A percentile compares a stretch with the other conserved stretches of the same genome.
These are phyloP conservation scores for Tilletia walkeri DNA, from an alignment of 1,284 basidiomycete genomes.

Conservation along the genomic window DNA sequence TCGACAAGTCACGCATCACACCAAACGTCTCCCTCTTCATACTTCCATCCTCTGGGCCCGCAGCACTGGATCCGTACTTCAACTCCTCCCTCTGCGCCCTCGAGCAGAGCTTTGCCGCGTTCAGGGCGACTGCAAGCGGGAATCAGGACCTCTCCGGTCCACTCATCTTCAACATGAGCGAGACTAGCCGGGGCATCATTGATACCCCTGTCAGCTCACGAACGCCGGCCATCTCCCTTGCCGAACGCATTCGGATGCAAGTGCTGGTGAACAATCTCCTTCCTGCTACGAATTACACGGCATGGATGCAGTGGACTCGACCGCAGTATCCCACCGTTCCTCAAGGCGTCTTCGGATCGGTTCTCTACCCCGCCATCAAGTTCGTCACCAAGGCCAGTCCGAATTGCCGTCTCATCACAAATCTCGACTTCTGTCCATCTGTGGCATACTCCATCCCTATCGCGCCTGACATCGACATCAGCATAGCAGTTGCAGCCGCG, in stretches of 20 bases:
- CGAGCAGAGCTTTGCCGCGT: slow-evolving; percentile 29
- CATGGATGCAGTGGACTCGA: slow-evolving; percentile 52
- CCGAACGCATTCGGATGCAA: slow-evolving; percentile 27
- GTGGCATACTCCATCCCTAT: slow-evolving; percentile 58
- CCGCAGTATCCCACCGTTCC: slow-evolving; percentile 8
- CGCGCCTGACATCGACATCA: slow-evolving; percentile 42
- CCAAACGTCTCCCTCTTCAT: slow-evolving; percentile 47
- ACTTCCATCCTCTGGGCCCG: slow-evolving; percentile 37
- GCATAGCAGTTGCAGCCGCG: slow-evolving; percentile 47
- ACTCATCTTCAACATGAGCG: slow-evolving; percentile 29
- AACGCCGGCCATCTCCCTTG: slow-evolving; percentile 23
- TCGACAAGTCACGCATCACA: slow-evolving; percentile 11
- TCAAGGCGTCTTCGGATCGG: slow-evolving; percentile 22
- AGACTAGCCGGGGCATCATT: slow-evolving; percentile 36
- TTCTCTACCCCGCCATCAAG: slow-evolving; percentile 47
- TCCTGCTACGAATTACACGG: slow-evolving; percentile 54
- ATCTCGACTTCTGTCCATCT: slow-evolving; percentile 56
- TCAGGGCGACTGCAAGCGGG: slow-evolving; percentile 18
- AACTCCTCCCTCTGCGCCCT: slow-evolving; percentile 55
- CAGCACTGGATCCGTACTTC: slow-evolving; percentile 41
- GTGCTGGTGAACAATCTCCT: slow-evolving; percentile 41
- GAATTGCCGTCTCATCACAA: slow-evolving; percentile 55
- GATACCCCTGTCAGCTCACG: slow-evolving; percentile 25
- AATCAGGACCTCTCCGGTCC: background rate
- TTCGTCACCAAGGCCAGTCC: slow-evolving; percentile 50